phyloP scores from a whole-genome alignment of 129 eudicot genomes.

The Tagetes erecta region DNA sequence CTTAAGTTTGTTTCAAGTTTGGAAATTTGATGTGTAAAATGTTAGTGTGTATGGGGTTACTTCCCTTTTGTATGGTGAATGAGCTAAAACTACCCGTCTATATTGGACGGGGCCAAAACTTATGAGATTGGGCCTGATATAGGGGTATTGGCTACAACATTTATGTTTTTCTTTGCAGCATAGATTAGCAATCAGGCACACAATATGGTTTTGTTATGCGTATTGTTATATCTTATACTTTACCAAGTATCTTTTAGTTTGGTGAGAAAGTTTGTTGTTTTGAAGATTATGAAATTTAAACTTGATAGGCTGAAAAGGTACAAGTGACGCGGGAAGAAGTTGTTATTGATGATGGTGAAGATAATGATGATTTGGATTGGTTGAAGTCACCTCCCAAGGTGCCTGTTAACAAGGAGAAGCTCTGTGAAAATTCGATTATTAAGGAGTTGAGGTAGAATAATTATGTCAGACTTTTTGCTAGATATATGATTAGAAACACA shows the following conservation, averaged over 20 bases:
- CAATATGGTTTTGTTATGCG: neutral
- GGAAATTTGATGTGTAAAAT: neutral
- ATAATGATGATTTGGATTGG: constrained; percentile 74
- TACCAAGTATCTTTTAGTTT: neutral
- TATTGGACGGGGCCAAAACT: too few species aligned
- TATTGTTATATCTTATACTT: neutral
- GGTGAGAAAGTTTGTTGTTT: neutral
- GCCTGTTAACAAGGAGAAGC: constrained; percentile 25
- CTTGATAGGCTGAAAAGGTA: constrained; percentile 46
- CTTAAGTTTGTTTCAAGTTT: constrained; percentile 16
- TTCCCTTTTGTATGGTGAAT: too few species aligned
- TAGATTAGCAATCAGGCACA: neutral
- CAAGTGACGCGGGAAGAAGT: constrained; percentile 25
- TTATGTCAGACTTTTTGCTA: neutral
- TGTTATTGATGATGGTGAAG: constrained; percentile 45
- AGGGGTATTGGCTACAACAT: too few species aligned
- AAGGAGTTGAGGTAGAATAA: constrained; percentile 67
- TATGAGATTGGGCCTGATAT: too few species aligned
- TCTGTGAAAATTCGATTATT: constrained; percentile 47
- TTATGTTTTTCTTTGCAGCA: neutral
- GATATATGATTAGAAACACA: neutral
- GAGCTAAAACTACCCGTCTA: too few species aligned
- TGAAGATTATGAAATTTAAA: neutral
- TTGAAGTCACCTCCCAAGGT: constrained; percentile 63
- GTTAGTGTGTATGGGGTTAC: neutral